Conservation (phyloP, 2,329 filamentous ascomycete genomes). For the Colletotrichum scovillei region DNA sequence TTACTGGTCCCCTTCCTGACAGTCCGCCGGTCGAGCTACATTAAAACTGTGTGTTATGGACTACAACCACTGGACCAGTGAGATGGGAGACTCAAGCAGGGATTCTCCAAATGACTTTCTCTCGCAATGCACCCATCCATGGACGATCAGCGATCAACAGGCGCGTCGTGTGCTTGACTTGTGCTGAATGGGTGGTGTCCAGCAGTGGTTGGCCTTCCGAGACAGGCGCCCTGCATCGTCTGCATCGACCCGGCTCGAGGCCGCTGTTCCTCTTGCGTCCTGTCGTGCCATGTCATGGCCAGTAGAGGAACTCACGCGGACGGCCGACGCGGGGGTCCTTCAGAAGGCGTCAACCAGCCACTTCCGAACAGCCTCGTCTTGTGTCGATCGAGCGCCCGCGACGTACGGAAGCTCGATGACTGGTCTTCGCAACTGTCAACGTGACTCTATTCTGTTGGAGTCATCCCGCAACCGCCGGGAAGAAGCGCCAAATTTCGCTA, state of each 20-base stretch:
- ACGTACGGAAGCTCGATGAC: not conserved
- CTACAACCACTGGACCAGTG: not conserved
- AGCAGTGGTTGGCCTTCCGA: not conserved
- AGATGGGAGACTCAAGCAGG: not conserved
- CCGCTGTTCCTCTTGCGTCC: slow-evolving; percentile 3
- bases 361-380: not conserved
- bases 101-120: slow-evolving; percentile 21
- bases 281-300: not conserved
- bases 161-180: not conserved
- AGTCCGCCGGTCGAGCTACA: not conserved
- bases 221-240: slow-evolving; percentile 12
- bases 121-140: not conserved
- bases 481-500: not conserved
- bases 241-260: not conserved
- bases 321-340: not conserved
- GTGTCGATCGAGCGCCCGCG: not conserved
- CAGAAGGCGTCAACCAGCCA: not conserved
- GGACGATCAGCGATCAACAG: slow-evolving; percentile 8
- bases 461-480: not conserved
- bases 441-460: not conserved
- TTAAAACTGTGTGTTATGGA: not conserved
- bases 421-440: not conserved
- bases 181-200: not conserved
- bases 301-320: slow-evolving; percentile 7
- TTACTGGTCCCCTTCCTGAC: not conserved